Base-by-base conservation (phyloP, 257 asterid genomes). In the Solanum chaucha region DNA sequence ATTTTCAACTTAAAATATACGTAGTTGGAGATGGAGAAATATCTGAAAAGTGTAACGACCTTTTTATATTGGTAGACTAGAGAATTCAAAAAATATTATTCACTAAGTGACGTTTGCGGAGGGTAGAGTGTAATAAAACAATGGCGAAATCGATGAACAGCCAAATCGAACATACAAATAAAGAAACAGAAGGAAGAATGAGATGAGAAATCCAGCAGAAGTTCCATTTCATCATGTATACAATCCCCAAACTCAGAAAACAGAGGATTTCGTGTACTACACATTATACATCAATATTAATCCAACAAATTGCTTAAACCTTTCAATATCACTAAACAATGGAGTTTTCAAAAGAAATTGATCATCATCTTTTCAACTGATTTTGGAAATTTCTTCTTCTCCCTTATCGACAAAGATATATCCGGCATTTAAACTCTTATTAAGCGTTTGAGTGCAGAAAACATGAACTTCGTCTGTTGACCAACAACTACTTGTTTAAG, bases 21-120 rank as follows among this genome's bases (percentile, higher is more conserved):
- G 86, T 82, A 6, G 91, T 89, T 13, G 80, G 48, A 87, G 91
- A 87, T 70, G 91, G 88, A 13, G 91, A 89, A 10, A 87, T 87
- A 34, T 81, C 86, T 8, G 83, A 78, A 15, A 89, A 89, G 86
- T 89, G 90, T 4, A 72, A 74, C 1, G 90, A 87, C 41, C 86
- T 87, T 41, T 87, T 70, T 48, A 89, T 89, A 44, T 20, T 87
- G 17, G 91, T n/a, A n/a, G n/a, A n/a, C n/a, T 81, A 22, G 87
- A 86, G 11, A 89, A 89, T 26, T 87, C 87, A 32, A 32, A 3
- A 32, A 32, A 32, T 32, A 38, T 38, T 38, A 38, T 38, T 38
- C 10, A 2, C 10, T 9, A 0, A 8, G 44, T 40, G 44, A 40
- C 44, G 11, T n/a, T n/a, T n/a, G n/a, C n/a, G n/a, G n/a, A n/a